Percentiles rank a stretch among this genome's conserved stretches.
Conservation (phyloP, 768 basidiomycete species). For the Suillus ampliporus region DNA sequence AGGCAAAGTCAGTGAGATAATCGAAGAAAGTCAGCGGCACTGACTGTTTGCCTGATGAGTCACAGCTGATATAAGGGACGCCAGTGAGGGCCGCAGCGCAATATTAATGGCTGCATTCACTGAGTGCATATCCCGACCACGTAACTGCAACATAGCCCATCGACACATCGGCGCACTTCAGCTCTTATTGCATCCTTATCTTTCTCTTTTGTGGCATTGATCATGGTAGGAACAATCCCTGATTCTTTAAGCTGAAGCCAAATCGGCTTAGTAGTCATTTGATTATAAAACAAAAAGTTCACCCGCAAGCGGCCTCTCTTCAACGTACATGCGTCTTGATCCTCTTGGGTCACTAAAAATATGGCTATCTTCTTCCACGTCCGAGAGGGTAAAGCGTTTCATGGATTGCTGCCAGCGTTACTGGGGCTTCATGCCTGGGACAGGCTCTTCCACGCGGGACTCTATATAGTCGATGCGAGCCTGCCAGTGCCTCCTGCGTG, state of each 20-base stretch:
- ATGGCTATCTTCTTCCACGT: not conserved
- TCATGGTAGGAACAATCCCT: not conserved
- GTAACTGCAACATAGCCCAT: too few species aligned
- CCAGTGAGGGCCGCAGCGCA: too few species aligned
- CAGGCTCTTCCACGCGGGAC: too few species aligned
- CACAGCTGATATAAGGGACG: too few species aligned
- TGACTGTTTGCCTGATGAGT: too few species aligned
- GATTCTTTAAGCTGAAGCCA: not conserved
- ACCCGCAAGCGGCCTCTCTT: not conserved
- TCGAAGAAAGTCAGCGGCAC: too few species aligned
- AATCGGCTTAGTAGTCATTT: too few species aligned
- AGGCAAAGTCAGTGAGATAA: too few species aligned
- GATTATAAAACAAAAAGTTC: not conserved
- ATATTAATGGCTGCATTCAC: too few species aligned
- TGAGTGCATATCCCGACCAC: conserved; percentile 13
- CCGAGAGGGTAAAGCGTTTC: not conserved
- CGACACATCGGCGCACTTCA: not conserved
- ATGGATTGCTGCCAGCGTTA: not conserved
- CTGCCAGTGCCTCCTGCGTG: not conserved
- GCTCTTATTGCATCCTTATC: not conserved
- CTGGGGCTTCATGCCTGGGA: too few species aligned
- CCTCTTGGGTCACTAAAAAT: not conserved
- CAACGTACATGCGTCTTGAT: not conserved
- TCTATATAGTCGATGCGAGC: not conserved
- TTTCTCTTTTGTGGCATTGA: not conserved